Evolutionary conservation across 208 protist species (phyloP).

Genomic region (Acanthamoeba castellanii): DNA sequence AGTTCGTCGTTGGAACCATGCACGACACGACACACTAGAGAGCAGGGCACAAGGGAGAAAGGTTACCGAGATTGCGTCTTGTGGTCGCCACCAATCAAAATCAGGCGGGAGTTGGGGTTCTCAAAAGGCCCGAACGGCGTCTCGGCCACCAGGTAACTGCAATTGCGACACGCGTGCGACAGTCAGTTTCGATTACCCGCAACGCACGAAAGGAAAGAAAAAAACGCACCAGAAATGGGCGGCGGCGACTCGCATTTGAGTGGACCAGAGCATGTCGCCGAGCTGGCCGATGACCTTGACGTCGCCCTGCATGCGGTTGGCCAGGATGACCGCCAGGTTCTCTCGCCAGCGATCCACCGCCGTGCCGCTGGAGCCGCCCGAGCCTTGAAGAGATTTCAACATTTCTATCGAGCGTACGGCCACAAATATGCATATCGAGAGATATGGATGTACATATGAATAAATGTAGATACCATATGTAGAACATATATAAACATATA

Average conservation of each 20-base stretch:
- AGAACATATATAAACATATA: background rate
- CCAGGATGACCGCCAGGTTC: constrained; percentile 66
- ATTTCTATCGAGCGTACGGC: background rate
- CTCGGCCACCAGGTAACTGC: constrained; percentile 57
- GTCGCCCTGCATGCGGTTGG: constrained; percentile 54
- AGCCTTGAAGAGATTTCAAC: background rate
- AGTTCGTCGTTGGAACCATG: background rate
- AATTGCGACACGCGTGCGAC: background rate
- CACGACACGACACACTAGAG: background rate
- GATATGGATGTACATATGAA: background rate
- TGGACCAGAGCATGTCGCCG: constrained; percentile 73
- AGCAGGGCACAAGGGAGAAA: background rate
- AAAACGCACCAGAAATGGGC: constrained; percentile 69
- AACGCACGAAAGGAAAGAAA: background rate
- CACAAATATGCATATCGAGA: background rate
- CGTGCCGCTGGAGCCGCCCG: background rate
- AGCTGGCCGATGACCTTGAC: constrained; percentile 72
- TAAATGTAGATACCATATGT: background rate
- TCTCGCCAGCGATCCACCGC: constrained; percentile 71
- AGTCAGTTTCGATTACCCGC: background rate
- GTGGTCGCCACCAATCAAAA: constrained; percentile 73
- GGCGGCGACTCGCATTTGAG: constrained; percentile 17
- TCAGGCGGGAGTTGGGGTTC: constrained; percentile 69
- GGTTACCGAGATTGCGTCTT: constrained; percentile 35
- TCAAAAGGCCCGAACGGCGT: constrained; percentile 57